Evolutionary conservation across 768 basidiomycete species (phyloP), one percentile per base, ranked within the genome.

Genomic region (Clitopilus passeckerianus): DNA sequence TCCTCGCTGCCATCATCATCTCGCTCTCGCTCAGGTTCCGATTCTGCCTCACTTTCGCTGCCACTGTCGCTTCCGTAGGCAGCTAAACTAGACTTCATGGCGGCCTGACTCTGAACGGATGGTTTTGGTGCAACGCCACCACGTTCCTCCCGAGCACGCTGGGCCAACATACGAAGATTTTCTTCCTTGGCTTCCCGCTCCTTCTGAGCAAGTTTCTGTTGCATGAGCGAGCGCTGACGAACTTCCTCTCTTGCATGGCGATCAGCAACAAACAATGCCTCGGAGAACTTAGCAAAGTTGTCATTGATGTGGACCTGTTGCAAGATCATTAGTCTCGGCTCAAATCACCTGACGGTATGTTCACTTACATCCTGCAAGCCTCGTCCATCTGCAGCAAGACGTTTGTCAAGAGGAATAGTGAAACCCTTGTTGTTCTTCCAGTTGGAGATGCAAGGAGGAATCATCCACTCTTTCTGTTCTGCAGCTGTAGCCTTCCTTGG

Each of bases 401-500:
- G 91, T 77, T 99, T 98, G 71, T 98, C 97, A 34, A 98, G 81
- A 35, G 97, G 96, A 67, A 98, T 98, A 1, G 97, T 98, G 72
- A 95, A 99, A 83, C 97, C 97, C 76, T 98, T 99, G 86, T 98
- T 98, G 80, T 99, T 99, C 79, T 99, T 99, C 97, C 97, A 99
- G 75, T 99, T 99, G 24, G 93, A 96, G 61, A 99, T 98, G 72
- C 96, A 98, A 16, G 97, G 97, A 16, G 97, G 97, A 59, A 99
- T 98, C 95, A 98, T 97, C 97, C 97, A 98, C 68, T 98, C 97
- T 76, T 98, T 99, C 76, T 98, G 96, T 70, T 99, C 97, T 58
- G 93, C 91, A 7, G 92, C 91, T 0, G 96, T 96, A 3, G 95
- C 95, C 68, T 97, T 95, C 57, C 97, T 82, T 6, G 97, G 97